These are phyloP conservation scores for Dunaliella sp. DNA, from an alignment of 139 green algal species.

Conservation along the genomic window DNA sequence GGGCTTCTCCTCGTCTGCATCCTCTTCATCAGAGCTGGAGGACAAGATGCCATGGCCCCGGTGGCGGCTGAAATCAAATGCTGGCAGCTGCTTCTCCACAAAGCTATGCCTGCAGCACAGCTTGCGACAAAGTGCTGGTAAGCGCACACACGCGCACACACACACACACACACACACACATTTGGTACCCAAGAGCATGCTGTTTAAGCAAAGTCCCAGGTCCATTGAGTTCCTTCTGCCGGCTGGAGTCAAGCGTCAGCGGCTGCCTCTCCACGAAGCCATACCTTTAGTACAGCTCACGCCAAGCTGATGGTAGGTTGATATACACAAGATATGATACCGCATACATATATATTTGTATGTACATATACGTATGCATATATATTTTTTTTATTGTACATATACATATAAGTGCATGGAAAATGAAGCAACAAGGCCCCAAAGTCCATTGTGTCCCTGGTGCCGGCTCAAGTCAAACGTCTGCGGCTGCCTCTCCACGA, in stretches of 20 bases:
- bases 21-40: constrained; percentile 1
- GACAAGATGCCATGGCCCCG: constrained; percentile 14
- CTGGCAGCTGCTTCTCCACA: background rate
- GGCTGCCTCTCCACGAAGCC: background rate
- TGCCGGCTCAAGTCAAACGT: constrained; percentile 16
- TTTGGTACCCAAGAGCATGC: too few species aligned
- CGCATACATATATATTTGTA: too few species aligned
- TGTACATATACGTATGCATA: too few species aligned
- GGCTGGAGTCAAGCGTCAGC: constrained; percentile 13
- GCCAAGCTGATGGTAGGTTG: too few species aligned
- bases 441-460: background rate
- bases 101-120: background rate
- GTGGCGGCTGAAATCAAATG: constrained; percentile 18
- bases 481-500: background rate
- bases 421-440: too few species aligned
- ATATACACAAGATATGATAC: too few species aligned
- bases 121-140: background rate
- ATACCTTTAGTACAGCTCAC: too few species aligned
- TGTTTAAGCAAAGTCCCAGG: too few species aligned
- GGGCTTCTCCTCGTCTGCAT: background rate
- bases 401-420: too few species aligned
- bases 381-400: too few species aligned
- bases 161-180: too few species aligned
- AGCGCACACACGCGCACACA: too few species aligned
- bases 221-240: background rate